phyloP scores from a whole-genome alignment of 768 basidiomycete genomes.

The Xerocomus spinulosus region DNA sequence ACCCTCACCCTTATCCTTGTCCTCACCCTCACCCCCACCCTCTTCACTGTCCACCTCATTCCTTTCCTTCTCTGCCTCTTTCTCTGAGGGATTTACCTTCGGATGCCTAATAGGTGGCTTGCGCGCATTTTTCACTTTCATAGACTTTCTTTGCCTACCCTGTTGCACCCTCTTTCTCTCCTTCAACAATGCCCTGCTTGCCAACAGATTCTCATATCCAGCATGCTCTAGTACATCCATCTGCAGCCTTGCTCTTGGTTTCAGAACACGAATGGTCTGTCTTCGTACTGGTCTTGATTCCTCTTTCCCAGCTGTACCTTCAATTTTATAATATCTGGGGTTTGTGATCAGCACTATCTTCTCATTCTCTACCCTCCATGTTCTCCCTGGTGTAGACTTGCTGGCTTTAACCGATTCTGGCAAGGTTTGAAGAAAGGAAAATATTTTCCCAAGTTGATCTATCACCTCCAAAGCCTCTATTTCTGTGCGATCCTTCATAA shows the following conservation, averaged over 20 bases:
- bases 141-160: too few species aligned
- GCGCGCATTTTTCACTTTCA: too few species aligned
- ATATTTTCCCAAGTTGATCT: background rate
- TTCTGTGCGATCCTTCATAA: background rate
- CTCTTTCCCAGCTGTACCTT: background rate
- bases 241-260: background rate
- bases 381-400: background rate
- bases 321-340: background rate
- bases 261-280: background rate
- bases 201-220: background rate
- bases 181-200: background rate
- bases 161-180: too few species aligned
- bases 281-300: background rate
- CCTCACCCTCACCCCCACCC: too few species aligned
- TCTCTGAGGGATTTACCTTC: too few species aligned
- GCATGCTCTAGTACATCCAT: background rate
- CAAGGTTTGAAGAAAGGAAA: background rate
- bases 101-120: too few species aligned
- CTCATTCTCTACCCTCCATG: background rate
- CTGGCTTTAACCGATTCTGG: background rate
- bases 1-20: too few species aligned
- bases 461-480: background rate
- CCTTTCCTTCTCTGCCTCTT: too few species aligned
- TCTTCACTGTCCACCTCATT: too few species aligned
- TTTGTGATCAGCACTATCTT: background rate